phyloP scores from a whole-genome alignment of 805 yeast genomes.

The Candida awuae region DNA sequence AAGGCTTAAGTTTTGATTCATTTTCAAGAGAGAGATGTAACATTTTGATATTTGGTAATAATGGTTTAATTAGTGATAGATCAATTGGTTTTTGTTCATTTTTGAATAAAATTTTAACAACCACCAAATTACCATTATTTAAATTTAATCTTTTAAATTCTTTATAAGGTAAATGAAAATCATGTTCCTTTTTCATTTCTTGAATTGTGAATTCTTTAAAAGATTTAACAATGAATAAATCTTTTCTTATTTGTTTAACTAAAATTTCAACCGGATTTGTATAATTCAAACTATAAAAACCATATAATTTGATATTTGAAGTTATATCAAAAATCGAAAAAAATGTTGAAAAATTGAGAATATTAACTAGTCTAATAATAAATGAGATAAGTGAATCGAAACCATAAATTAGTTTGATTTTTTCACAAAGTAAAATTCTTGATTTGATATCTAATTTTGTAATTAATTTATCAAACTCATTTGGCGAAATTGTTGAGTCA shows the following conservation, averaged over 20 bases:
- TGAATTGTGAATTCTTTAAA: constrained; percentile 25
- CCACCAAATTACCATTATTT: constrained; percentile 25
- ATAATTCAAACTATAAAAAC: constrained; percentile 23
- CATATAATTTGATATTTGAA: constrained; percentile 26
- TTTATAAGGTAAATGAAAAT: constrained; percentile 27
- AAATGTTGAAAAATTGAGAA: constrained; percentile 21
- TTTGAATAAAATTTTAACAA: constrained; percentile 25
- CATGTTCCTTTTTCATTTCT: constrained; percentile 27
- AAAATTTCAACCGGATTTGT: constrained; percentile 25
- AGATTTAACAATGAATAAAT: constrained; percentile 25
- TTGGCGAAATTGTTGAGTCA: constrained; percentile 20
- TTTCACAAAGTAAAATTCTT: constrained; percentile 21
- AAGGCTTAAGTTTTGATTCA: constrained; percentile 24
- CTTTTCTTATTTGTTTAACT: constrained; percentile 26
- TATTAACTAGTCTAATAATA: constrained; percentile 18
- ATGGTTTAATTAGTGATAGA: constrained; percentile 20
- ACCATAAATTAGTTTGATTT: constrained; percentile 24
- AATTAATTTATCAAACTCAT: constrained; percentile 19
- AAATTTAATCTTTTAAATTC: constrained; percentile 25
- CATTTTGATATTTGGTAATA: constrained; percentile 21
- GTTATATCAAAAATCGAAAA: constrained; percentile 27
- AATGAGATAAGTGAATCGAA: constrained; percentile 19
- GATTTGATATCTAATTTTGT: constrained; percentile 13
- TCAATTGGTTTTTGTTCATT: constrained; percentile 27
- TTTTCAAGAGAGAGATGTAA: constrained; percentile 25